Conservation (phyloP, 2,329 filamentous ascomycete genomes). For the Sporothrix dimorphospora region DNA sequence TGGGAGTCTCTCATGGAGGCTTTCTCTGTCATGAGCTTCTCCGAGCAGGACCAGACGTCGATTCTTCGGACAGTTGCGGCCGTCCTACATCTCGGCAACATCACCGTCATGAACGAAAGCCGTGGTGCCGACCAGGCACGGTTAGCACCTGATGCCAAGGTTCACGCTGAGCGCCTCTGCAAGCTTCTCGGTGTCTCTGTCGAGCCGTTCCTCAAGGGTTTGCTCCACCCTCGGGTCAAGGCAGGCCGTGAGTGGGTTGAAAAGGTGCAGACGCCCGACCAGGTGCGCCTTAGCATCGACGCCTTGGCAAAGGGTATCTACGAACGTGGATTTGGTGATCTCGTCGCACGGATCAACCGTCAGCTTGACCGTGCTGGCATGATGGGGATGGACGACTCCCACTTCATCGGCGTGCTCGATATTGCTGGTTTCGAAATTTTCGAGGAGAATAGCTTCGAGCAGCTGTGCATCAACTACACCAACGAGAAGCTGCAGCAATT, state of each 20-base stretch:
- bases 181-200: constrained; percentile 79
- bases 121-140: constrained; percentile 88
- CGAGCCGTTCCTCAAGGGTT: constrained; percentile 83
- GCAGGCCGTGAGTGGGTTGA: constrained; percentile 98
- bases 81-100: constrained; percentile 91
- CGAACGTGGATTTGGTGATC: constrained; percentile 90
- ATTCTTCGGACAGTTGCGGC: constrained; percentile 88
- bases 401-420: constrained; percentile 97
- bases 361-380: constrained; percentile 87
- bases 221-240: constrained; percentile 92
- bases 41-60: constrained; percentile 76
- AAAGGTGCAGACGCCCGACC: constrained; percentile 96
- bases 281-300: constrained; percentile 87
- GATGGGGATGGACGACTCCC: constrained; percentile 81
- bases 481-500: constrained; percentile 99
- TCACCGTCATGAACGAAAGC: constrained; percentile 87
- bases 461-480: constrained; percentile 99
- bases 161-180: constrained; percentile 78
- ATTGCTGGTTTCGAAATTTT: constrained; percentile 99
- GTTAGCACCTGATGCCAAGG: constrained; percentile 72
- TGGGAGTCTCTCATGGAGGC: constrained; percentile 91
- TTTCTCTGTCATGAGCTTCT: constrained; percentile 92
- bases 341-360: constrained; percentile 88
- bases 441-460: constrained; percentile 97
- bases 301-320: constrained; percentile 97